These are phyloP conservation scores for Hymenoscyphus fructigenus DNA, from an alignment of 2,329 filamentous ascomycete species.

Conservation along the genomic window DNA sequence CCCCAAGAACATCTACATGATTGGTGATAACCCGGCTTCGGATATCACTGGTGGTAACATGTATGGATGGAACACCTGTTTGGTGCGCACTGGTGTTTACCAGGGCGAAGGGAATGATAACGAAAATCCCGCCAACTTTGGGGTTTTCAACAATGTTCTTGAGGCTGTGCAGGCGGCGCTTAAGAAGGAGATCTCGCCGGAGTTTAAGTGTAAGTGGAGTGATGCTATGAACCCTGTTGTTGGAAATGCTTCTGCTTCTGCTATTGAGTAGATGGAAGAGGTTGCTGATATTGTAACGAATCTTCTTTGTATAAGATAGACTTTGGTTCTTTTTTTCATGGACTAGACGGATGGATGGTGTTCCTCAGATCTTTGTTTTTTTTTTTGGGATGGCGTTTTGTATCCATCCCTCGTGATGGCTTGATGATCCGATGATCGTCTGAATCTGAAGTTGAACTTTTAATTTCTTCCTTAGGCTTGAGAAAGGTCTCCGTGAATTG, in stretches of 20 bases:
- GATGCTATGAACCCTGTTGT: slow-evolving; percentile 69
- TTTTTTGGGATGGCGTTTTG: background rate
- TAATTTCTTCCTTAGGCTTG: background rate
- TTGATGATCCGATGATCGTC: background rate
- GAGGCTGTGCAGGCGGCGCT: slow-evolving; percentile 69
- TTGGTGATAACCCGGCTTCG: slow-evolving; percentile 72
- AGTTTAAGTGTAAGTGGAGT: slow-evolving; percentile 73
- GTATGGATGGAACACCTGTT: slow-evolving; percentile 79
- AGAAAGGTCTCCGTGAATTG: background rate
- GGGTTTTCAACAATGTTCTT: slow-evolving; percentile 71
- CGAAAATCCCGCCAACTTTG: slow-evolving; percentile 75
- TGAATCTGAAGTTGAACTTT: background rate
- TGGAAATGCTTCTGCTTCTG: slow-evolving; percentile 51
- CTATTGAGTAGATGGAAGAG: slow-evolving; percentile 48
- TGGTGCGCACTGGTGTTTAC: slow-evolving; percentile 77
- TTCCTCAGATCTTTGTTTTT: background rate
- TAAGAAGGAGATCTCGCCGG: slow-evolving; percentile 67
- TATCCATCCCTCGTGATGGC: slow-evolving; percentile 7
- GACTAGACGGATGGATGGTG: background rate
- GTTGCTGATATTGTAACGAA: slow-evolving; percentile 5
- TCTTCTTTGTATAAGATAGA: slow-evolving; percentile 7
- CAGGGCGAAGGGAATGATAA: slow-evolving; percentile 74
- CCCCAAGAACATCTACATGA: slow-evolving; percentile 72
- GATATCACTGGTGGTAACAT: slow-evolving; percentile 77
- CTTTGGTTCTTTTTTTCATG: background rate